Conservation (phyloP, 192 early-diverging fungal genomes). For the Gryganskiella cystojenkinii region DNA sequence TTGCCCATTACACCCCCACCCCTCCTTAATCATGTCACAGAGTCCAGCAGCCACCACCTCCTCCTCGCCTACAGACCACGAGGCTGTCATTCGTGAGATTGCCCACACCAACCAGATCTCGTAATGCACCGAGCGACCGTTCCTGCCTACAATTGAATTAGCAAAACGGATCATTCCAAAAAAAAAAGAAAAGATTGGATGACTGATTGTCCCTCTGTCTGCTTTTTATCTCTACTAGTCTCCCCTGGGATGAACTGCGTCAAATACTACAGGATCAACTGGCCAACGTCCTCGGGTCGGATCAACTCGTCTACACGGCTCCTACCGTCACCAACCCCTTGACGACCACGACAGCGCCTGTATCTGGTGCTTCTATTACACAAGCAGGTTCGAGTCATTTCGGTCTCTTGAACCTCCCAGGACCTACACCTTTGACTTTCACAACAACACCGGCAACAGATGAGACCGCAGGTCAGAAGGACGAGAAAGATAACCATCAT, state of each 20-base stretch:
- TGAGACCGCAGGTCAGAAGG: not conserved
- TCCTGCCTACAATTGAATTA: not conserved
- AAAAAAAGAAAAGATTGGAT: not conserved
- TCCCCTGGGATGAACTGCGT: conserved; percentile 39
- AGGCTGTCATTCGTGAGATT: conserved; percentile 37
- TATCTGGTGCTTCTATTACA: not conserved
- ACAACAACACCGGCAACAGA: not conserved
- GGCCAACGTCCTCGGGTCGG: conserved; percentile 21
- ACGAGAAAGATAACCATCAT: not conserved
- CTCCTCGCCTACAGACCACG: not conserved
- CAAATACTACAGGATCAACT: conserved; percentile 17
- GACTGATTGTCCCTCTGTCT: not conserved
- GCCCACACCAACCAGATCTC: conserved; percentile 47
- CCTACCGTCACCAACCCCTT: conserved; percentile 41
- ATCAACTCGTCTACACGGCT: conserved; percentile 23
- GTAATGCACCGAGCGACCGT: conserved; percentile 6
- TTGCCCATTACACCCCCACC: not conserved
- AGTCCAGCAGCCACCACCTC: not conserved
- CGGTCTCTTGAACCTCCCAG: too few relatives aligned
- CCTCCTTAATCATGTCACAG: not conserved
- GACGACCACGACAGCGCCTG: conserved; percentile 20
- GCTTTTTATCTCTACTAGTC: conserved; percentile 1
- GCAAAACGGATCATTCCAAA: not conserved
- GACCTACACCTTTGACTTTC: not conserved
- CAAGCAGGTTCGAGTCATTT: too few relatives aligned